Evolutionary conservation across 2,329 filamentous ascomycete species (phyloP), one percentile per base, ranked within the genome.

Genomic region (Ophiognomonia clavigignenti-juglandacearum): DNA sequence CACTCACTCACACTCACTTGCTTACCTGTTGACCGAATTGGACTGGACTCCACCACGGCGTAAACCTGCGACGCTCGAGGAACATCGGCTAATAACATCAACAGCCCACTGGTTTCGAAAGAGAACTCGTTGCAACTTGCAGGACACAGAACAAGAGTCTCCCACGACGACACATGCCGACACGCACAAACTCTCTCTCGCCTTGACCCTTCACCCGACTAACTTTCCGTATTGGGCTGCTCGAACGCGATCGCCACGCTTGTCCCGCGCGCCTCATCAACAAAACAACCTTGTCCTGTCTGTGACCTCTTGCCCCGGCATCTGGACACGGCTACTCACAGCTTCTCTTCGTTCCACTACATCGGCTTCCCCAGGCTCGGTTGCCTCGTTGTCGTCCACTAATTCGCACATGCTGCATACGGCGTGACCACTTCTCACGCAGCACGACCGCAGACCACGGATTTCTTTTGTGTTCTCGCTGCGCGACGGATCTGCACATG

Each of bases 1-100:
- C 29, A 10, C 16, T 8, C 29, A 42, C 16, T 42, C 24, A 20
- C 22, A 6, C 22, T 39, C 34, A 18, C n/a, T 36, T 16, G 19
- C 18, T 18, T 24, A 24, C 43, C 48, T 52, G 52, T 50, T 53
- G 45, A 45, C 48, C 39, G 41, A 52, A 23, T 18, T 40, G 38
- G 46, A 29, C 42, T 23, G 19, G 16, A 31, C 38, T 37, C 43
- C 38, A 41, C 36, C 20, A 6, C 13, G 10, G 22, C 20, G 29
- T 34, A 16, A 36, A 11, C 24, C 37, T 32, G 31, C 19, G 37
- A 43, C 46, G 22, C 27, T 27, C 27, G 29, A 18, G 7, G 32
- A n/a, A 24, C 19, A 31, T 40, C 29, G 24, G 38, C 46, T 48
- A 41, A 48, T 36, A 43, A n/a, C 29, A 18, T 26, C 24, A n/a